Evolutionary conservation across 1,284 basidiomycete species (phyloP), one percentile per base, ranked within the genome.

Genomic region (Leccinum fallax): DNA sequence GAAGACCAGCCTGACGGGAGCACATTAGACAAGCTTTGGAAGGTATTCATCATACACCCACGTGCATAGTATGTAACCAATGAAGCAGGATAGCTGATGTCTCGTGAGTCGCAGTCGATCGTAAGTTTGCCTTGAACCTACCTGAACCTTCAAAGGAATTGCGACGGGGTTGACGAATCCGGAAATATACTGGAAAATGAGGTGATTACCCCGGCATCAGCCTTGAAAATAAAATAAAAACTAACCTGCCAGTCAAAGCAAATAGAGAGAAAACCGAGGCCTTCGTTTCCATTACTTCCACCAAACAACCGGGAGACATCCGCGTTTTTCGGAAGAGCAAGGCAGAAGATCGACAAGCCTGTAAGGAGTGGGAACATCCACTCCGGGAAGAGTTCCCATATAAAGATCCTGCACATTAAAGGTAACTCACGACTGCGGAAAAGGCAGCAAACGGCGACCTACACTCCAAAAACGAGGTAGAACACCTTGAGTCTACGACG

Each of bases 221-320:
- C 32, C 24, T 10, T 4, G 5, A 26, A 2, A 46, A 36, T 36
- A 36, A 15, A 16, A 16, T 16, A 15, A 36, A 55, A 58, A 70
- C 63, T 43, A 58, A 74, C 71, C 73, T 74, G 80, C 85, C 86
- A 88, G 69, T 88, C 85, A 52, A 88, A 79, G 65, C 79, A 83
- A 63, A 86, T 69, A 5, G 81, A 78, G 28, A 84, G 68, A 32
- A 85, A 63, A 7, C 81, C 83, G 26, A 85, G 77, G 19, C 83
- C 83, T 69, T 87, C 82, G 63, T 88, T 86, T 64, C 85, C 85
- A 65, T 83, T 83, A 5, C 79, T 83, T 24, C 86, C 85, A 52
- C 86, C 86, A 58, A 89, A 88, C 2, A 89, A 70, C 30, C 81
- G 80, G 2, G 85, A 82, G 68, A 87, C 81, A 21, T 79, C 72